Base-by-base conservation (phyloP, 2,329 filamentous ascomycete genomes). In the Paracorniculantispora psalliotae region DNA sequence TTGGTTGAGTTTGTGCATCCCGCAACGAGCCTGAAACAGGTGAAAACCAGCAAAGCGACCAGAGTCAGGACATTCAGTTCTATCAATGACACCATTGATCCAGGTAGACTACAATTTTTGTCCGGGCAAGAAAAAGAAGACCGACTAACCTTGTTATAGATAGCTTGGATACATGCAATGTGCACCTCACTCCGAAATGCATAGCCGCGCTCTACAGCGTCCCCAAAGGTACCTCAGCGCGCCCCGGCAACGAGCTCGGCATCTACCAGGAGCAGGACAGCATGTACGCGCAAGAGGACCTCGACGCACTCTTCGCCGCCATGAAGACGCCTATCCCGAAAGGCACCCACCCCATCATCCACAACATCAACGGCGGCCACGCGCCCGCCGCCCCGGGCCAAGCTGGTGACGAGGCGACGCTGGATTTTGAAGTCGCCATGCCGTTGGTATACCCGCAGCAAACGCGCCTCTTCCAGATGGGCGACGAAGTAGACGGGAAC, bases 141-240 rank as follows among this genome's bases (percentile, higher is more conserved):
- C n/a, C n/a, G n/a, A n/a, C 12, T 37, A 37, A 33, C 12, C 33
- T 8, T 12, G 17, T 37, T 13, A 37, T 6, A 37, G 33, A 37
- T 15, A 37, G 33, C 12, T 15, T 37, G 19, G 28, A 44, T 1
- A 47, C 6, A 4, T 86, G 83, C 64, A 77, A 81, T 61, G 68
- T 71, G 15, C 76, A 79, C 65, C 82, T 85, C 62, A 84, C 81
- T 1, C 80, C 81, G 0, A 76, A 76, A 43, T 86, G 83, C 63
- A 72, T 83, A 30, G 73, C 75, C 30, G 75, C 79, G 1, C 68
- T 81, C 39, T 78, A 78, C 63, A 69, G 72, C 47, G 72, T 78
- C 48, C 71, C 72, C n/a, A 23, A 43, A 23, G 39, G 13, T 12
- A 30, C n/a, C 6, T 12, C 5, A n/a, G 47, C 47, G n/a, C 63